Percentiles rank a stretch among this genome's conserved stretches.
Conservation (phyloP, 176 grass and related monocot species). For the Pharus latifolius region DNA sequence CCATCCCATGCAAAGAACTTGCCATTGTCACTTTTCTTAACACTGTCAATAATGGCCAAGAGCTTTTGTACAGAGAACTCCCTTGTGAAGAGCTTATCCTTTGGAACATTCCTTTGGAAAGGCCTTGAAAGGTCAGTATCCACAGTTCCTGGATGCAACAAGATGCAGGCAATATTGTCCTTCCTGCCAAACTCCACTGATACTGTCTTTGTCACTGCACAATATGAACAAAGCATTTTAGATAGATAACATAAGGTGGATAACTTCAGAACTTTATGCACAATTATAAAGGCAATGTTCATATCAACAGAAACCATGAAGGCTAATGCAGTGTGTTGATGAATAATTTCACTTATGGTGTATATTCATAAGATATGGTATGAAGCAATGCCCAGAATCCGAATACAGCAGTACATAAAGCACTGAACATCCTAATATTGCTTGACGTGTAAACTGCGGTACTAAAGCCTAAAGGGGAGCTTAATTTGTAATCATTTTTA, state of each 20-base stretch:
- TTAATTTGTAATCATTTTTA: too few species aligned
- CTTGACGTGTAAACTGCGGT: too few species aligned
- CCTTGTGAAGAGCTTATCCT: slow-evolving; percentile 65
- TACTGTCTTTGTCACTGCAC: slow-evolving; percentile 75
- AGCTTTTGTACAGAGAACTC: slow-evolving; percentile 74
- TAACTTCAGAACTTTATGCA: too few species aligned
- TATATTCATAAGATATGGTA: too few species aligned
- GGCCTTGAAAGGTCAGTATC: slow-evolving; percentile 77
- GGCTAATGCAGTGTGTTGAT: too few species aligned
- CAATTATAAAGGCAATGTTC: too few species aligned
- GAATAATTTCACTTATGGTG: too few species aligned
- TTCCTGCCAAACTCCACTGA: slow-evolving; percentile 70
- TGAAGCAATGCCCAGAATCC: too few species aligned
- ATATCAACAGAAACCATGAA: too few species aligned
- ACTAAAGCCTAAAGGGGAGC: too few species aligned
- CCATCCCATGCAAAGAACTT: slow-evolving; percentile 96
- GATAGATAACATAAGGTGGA: neutral
- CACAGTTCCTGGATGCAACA: slow-evolving; percentile 88
- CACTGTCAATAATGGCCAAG: slow-evolving; percentile 45
- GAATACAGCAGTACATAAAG: too few species aligned
- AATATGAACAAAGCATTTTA: neutral
- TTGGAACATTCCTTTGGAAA: slow-evolving; percentile 66
- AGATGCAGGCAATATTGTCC: slow-evolving; percentile 63
- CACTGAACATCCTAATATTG: too few species aligned
- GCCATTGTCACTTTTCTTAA: slow-evolving; percentile 61